Percentiles rank a stretch among this genome's conserved stretches.
Evolutionary conservation across 139 green algal species (phyloP).

Genomic region (Tetradesmus lagerheimii): DNA sequence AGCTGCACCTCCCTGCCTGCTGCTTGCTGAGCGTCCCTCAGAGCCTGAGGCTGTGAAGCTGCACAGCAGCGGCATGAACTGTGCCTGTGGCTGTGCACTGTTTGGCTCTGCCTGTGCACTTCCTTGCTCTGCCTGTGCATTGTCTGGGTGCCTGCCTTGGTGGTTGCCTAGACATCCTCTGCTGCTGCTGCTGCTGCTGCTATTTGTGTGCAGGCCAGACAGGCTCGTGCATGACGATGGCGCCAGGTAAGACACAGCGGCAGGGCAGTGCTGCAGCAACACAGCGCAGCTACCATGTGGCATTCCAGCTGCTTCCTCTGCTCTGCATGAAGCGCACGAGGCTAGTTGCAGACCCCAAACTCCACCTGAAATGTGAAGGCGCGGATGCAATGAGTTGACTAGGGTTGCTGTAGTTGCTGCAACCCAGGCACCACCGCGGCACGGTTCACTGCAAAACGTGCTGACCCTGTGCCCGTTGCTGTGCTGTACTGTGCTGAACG

Average conservation of each 20-base stretch:
- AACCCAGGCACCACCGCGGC: too few species aligned
- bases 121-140: background rate
- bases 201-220: constrained; percentile 24
- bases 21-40: background rate
- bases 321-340: too few species aligned
- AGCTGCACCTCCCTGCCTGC: background rate
- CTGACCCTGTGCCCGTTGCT: background rate
- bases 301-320: too few species aligned
- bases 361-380: too few species aligned
- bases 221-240: constrained; percentile 29
- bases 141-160: background rate
- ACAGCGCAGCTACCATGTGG: too few species aligned
- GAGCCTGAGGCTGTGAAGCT: background rate
- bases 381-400: too few species aligned
- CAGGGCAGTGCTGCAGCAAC: background rate
- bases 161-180: background rate
- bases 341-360: too few species aligned
- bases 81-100: background rate
- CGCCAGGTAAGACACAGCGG: background rate
- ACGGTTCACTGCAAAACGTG: too few species aligned
- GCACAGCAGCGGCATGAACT: background rate
- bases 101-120: too few species aligned
- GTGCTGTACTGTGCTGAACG: background rate
- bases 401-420: too few species aligned
- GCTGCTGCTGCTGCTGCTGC: constrained; percentile 10